phyloP scores from a whole-genome alignment of 805 yeast species.

The Diddensiella caesifluorescens region DNA sequence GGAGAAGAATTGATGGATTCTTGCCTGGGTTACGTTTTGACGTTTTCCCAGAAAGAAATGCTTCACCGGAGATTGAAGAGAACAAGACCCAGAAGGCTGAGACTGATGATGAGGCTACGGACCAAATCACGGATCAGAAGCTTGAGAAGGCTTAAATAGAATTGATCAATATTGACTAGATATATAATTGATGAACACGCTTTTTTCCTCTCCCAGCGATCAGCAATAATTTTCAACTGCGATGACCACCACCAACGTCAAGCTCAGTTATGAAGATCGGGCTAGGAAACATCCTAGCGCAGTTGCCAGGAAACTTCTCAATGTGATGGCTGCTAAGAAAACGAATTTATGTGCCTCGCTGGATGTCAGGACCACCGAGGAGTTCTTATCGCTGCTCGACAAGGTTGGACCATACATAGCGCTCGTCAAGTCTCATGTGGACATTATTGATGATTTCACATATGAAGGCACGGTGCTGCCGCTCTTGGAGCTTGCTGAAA shows the following conservation, averaged over 20 bases:
- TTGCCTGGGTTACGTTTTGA: conserved; percentile 33
- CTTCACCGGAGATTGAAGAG: too few species aligned
- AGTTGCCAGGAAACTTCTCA: conserved; percentile 69
- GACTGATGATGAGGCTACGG: neutral
- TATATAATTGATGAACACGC: too few species aligned
- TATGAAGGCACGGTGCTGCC: conserved; percentile 77
- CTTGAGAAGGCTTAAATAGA: too few species aligned
- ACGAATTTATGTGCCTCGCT: conserved; percentile 92
- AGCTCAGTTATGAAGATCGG: conserved; percentile 54
- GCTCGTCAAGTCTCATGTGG: conserved; percentile 90
- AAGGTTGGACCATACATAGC: conserved; percentile 87
- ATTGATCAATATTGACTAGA: too few species aligned
- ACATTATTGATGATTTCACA: conserved; percentile 82
- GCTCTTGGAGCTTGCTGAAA: conserved; percentile 61
- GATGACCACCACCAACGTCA: conserved; percentile 8
- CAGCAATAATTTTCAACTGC: too few species aligned
- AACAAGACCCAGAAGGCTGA: neutral
- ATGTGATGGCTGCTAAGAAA: conserved; percentile 70
- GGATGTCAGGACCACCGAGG: conserved; percentile 77
- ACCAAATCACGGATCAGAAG: too few species aligned
- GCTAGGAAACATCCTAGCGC: conserved; percentile 69
- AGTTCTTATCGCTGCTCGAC: conserved; percentile 67
- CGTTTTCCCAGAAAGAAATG: conserved; percentile 18
- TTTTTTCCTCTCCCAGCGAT: too few species aligned
- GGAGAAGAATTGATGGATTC: conserved; percentile 34